These are phyloP conservation scores for Ceriops decandra DNA, from an alignment of 345 rosid species.

Conservation along the genomic window DNA sequence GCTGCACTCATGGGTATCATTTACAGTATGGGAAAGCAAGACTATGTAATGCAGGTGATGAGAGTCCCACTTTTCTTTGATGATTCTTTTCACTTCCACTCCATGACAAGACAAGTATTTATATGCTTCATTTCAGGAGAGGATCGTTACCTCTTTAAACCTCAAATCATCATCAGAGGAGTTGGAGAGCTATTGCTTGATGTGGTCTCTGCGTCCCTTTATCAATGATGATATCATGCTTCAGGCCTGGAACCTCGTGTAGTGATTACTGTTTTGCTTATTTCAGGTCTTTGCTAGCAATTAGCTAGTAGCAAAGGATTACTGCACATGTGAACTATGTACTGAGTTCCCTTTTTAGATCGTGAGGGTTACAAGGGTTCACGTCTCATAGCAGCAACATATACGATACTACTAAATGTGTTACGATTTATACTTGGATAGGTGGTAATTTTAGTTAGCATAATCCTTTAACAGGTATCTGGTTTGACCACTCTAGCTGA, in stretches of 20 bases:
- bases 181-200: slow-evolving; percentile 55
- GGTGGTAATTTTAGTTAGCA: too few species aligned
- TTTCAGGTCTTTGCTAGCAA: neutral
- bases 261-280: neutral
- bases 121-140: slow-evolving; percentile 47
- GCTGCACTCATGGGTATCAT: slow-evolving; percentile 54
- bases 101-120: neutral
- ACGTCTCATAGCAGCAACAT: too few species aligned
- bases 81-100: neutral
- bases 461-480: too few species aligned
- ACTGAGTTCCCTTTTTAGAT: too few species aligned
- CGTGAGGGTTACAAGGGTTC: too few species aligned
- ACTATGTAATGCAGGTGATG: slow-evolving; percentile 70
- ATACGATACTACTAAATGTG: too few species aligned
- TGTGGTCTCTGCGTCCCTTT: slow-evolving; percentile 85
- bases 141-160: slow-evolving; percentile 53
- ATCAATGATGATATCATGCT: slow-evolving; percentile 54
- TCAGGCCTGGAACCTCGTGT: slow-evolving; percentile 61
- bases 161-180: slow-evolving; percentile 54
- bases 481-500: too few species aligned
- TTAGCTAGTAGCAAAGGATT: too few species aligned
- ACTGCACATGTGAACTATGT: too few species aligned
- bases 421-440: too few species aligned
- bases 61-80: neutral
- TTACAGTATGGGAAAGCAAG: slow-evolving; percentile 73